Conservation (phyloP, 306 rosid genomes). For the Vigna hirtella region DNA sequence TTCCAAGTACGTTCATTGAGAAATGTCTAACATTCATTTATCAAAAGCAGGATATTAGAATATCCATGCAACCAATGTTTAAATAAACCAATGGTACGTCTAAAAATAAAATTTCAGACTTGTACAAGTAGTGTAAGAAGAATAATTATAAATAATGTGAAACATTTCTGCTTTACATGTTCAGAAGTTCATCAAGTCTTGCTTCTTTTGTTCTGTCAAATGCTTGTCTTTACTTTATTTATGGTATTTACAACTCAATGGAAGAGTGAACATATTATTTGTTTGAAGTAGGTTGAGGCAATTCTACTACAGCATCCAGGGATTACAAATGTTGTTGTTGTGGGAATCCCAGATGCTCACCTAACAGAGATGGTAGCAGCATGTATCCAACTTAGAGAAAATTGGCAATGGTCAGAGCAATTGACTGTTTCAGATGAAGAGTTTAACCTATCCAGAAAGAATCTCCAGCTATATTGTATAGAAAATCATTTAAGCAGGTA, state of each 20-base stretch:
- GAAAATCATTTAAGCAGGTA: conserved; percentile 71
- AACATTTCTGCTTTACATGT: conserved; percentile 14
- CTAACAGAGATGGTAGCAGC: conserved; percentile 75
- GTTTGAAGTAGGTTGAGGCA: conserved; percentile 70
- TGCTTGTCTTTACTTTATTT: conserved; percentile 23
- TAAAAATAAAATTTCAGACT: background rate
- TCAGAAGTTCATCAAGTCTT: background rate
- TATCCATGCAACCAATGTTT: background rate
- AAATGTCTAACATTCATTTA: background rate
- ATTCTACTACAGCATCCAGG: conserved; percentile 78
- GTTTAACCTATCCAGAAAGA: conserved; percentile 53
- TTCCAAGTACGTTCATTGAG: background rate
- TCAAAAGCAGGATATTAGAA: background rate
- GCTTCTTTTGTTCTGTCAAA: background rate
- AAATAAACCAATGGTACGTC: background rate
- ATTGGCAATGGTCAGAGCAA: conserved; percentile 71
- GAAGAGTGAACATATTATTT: conserved; percentile 16
- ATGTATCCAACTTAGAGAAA: conserved; percentile 60
- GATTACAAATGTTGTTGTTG: conserved; percentile 58
- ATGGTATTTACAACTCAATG: conserved; percentile 7
- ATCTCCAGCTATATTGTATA: conserved; percentile 59
- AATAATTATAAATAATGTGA: background rate
- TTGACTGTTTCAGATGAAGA: conserved; percentile 38
- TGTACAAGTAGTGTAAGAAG: background rate
- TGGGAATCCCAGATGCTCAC: conserved; percentile 79